Evolutionary conservation across 352 stramenopile species (phyloP), one percentile per base, ranked within the genome.

Genomic region (Pythium phragmitis): DNA sequence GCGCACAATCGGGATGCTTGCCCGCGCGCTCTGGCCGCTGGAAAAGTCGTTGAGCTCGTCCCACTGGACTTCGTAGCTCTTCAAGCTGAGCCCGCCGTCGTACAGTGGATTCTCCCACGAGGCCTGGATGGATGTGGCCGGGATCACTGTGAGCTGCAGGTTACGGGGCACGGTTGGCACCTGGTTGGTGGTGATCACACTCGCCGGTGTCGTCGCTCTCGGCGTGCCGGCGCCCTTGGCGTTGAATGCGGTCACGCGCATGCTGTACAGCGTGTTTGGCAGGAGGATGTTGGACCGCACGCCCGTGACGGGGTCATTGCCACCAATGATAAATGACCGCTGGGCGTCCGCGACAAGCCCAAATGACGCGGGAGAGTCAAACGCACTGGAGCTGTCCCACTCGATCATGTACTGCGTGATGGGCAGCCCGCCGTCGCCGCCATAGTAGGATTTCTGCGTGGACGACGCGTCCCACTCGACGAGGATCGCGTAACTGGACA

Each of bases 391-490:
- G 36, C 58, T 85, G 68, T 98, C 93, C 96, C 96, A 99, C 64
- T 99, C 96, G 19, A 99, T 77, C 71, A 98, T 88, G 74, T 99
- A 99, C 53, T 97, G 85, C 26, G 93, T 96, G 45, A 99, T 97
- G 7, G 88, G 72, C 19, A 93, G 79, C 7, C 96, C 97, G 7
- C 94, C 96, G 68, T 97, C 78, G 4, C 94, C 94, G 14, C 93
- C 91, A 67, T 93, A 99, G 17, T 88, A 89, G 5, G 82, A 69
- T 57, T 93, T 87, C 30, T 94, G 72, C 1, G 78, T 77, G 9
- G 89, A 91, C 39, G 96, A 96, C 30, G 80, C 64, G 4, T 86
- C 70, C 96, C 96, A 99, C 47, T 88, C 70, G 7, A 99, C 86
- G 8, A 97, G 74, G 26, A 99, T 90, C 23, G 94, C 86, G n/a